Conservation (phyloP, 73 alveolate species). For the Tetrahymena borealis region DNA sequence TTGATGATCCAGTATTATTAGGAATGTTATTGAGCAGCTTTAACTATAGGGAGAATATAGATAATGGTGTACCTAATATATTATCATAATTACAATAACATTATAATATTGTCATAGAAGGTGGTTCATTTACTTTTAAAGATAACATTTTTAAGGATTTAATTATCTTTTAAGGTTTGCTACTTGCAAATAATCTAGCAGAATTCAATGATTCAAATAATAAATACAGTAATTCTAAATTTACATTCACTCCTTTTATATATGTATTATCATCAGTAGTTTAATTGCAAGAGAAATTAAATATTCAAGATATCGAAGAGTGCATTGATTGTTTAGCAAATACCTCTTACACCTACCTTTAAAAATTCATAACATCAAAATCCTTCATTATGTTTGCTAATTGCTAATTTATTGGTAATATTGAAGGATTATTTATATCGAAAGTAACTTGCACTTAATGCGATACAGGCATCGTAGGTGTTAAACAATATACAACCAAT, state of each 20-base stretch:
- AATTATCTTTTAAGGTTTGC: too few species aligned
- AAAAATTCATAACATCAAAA: background rate
- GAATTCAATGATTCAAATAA: too few species aligned
- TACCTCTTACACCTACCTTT: background rate
- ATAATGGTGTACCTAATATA: too few species aligned
- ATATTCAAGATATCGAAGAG: background rate
- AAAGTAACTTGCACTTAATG: background rate
- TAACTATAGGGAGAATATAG: too few species aligned
- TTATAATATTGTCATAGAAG: too few species aligned
- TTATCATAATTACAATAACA: too few species aligned
- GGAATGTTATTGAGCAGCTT: too few species aligned
- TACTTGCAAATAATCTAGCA: too few species aligned
- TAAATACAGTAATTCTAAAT: background rate
- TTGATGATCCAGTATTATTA: too few species aligned
- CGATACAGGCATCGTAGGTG: background rate
- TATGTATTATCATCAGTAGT: background rate
- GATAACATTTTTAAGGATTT: too few species aligned
- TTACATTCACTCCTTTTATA: background rate
- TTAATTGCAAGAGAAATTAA: too few species aligned
- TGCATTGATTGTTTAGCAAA: background rate
- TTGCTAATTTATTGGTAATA: background rate
- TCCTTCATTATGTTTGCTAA: background rate
- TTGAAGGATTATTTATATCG: background rate
- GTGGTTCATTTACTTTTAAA: too few species aligned
- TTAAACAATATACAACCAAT: background rate